A percentile compares a stretch with the other conserved stretches of the same genome.
Conservation (phyloP, 345 rosid genomes). For the Ricinus communis region DNA sequence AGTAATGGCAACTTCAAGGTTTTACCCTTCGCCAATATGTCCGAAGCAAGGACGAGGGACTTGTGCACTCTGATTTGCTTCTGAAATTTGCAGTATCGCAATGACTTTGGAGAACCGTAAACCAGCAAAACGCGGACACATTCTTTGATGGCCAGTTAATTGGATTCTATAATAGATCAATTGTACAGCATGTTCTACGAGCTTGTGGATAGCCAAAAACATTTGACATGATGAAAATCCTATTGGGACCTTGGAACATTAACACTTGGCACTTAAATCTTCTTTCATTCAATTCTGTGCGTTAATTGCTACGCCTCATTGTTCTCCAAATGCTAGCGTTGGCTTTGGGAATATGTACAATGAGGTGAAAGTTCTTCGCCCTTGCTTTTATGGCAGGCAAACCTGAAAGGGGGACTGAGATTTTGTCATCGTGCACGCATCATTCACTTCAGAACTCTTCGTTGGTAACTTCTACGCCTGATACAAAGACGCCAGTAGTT, state of each 20-base stretch:
- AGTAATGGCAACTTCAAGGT: constrained; percentile 62
- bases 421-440: too few relatives aligned
- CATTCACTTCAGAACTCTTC: too few relatives aligned
- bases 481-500: too few relatives aligned
- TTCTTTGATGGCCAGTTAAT: background rate
- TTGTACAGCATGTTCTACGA: background rate
- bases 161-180: background rate
- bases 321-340: too few relatives aligned
- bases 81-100: background rate
- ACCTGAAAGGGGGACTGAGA: too few relatives aligned
- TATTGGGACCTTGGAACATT: background rate
- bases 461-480: too few relatives aligned
- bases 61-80: constrained; percentile 79
- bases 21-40: constrained; percentile 59
- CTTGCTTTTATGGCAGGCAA: too few relatives aligned
- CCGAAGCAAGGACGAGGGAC: constrained; percentile 57
- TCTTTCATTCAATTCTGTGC: too few relatives aligned
- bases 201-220: background rate
- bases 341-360: too few relatives aligned
- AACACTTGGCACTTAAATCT: too few relatives aligned
- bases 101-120: background rate
- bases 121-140: background rate
- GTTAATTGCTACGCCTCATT: too few relatives aligned
- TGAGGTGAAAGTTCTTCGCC: too few relatives aligned
- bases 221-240: background rate